Evolutionary conservation across 306 rosid genomes (phyloP), one percentile per base, ranked within the genome.

Genomic region (Trichosanthes truncata): DNA sequence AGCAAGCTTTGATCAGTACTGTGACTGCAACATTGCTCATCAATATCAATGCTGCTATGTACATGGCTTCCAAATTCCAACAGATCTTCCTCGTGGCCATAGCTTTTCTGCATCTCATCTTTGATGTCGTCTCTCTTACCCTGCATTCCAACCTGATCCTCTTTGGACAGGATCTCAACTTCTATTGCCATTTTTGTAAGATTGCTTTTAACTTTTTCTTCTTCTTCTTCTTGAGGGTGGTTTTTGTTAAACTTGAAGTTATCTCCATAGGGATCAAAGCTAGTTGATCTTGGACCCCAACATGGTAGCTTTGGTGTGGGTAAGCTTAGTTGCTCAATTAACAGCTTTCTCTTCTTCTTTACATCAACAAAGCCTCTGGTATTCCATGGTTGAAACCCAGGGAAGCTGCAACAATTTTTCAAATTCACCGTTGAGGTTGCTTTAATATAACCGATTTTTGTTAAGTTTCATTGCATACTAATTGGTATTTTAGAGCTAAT

Each of bases 301-400:
- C 93, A 86, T 82, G 78, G 87, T 69, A 87, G 91, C 89, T 88
- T 92, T 13, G 91, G 83, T 79, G 80, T 78, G 40, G 91, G 89
- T 82, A 88, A 83, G 81, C 84, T 91, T 74, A 89, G 79, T 53
- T 87, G 90, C 77, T 90, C 92, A 2, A 76, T 80, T 46, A 79
- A 90, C 35, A 89, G 51, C 80, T 92, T 94, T 82, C 98, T 90
- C 80, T 94, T 93, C 87, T 87, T 94, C 79, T 81, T 84, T 80
- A 82, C 80, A 36, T 83, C 33, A 29, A 29, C 84, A 56, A 82
- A 61, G n/a, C 60, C 74, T 65, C 57, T 35, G 6, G 69, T 72
- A 74, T 69, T 62, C 65, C 57, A 62, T 46, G 80, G 57, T 72
- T 73, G 79, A 66, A 84, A 81, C 69, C 74, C 71, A 72, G 21